These are phyloP conservation scores for Cudoniella acicularis DNA, from an alignment of 495 filamentous ascomycete species.

Conservation along the genomic window DNA sequence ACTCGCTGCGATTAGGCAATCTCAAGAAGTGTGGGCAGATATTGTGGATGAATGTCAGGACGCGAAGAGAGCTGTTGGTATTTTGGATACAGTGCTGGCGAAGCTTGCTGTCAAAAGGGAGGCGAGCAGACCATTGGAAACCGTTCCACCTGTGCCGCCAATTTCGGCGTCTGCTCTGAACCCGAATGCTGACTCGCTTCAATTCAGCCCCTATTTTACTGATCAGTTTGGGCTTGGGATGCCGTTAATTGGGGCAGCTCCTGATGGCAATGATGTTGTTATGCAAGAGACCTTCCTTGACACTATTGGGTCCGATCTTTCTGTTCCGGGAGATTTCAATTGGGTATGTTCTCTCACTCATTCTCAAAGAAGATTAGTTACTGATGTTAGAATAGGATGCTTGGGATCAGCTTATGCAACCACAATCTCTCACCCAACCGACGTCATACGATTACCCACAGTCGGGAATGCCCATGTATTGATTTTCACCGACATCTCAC, in stretches of 20 bases:
- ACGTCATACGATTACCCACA: neutral
- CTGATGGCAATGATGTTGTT: neutral
- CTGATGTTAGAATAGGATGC: neutral
- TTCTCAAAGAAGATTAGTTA: neutral
- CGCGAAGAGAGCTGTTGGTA: conserved; percentile 14
- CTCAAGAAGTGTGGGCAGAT: conserved; percentile 19
- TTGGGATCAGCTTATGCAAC: conserved; percentile 13
- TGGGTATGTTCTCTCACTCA: conserved; percentile 9
- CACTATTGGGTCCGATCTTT: conserved; percentile 6
- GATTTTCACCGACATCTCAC: too few relatives aligned
- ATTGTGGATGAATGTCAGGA: conserved; percentile 17
- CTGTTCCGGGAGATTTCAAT: conserved; percentile 17
- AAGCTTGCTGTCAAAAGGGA: conserved; percentile 10
- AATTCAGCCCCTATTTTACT: conserved; percentile 5
- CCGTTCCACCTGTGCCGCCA: neutral
- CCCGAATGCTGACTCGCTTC: conserved; percentile 4
- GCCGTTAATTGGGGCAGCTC: neutral
- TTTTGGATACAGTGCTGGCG: conserved; percentile 9
- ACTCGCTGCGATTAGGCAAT: conserved; percentile 2
- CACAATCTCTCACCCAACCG: neutral
- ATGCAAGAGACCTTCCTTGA: conserved; percentile 18
- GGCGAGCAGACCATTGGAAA: neutral
- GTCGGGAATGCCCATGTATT: neutral
- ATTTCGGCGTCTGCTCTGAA: neutral
- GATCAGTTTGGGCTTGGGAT: conserved; percentile 5